phyloP scores from a whole-genome alignment of 176 grass and related monocot species.

The maize (Zea mays) region Zm-B73-REFERENCE-NAM-5.0 NC_050101.1:9899501-9900000 shows the following conservation, averaged over 20 bases:
- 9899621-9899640: slow-evolving; percentile 22
- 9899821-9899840: not conserved
- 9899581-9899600: slow-evolving; percentile 21
- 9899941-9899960: slow-evolving; percentile 88
- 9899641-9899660: slow-evolving; percentile 1
- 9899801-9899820: not conserved
- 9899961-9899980: slow-evolving; percentile 82
- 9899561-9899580: slow-evolving; percentile 7
- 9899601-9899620: slow-evolving; percentile 5
- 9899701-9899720: not conserved
- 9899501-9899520: slow-evolving; percentile 51
- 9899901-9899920: slow-evolving; percentile 63
- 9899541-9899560: slow-evolving; percentile 10
- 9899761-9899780: not conserved
- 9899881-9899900: slow-evolving; percentile 80
- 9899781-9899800: not conserved
- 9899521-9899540: slow-evolving; percentile 18
- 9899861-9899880: slow-evolving; percentile 24
- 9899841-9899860: slow-evolving; percentile 4
- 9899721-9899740: not conserved
- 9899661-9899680: not conserved
- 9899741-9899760: not conserved
- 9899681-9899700: not conserved
- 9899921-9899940: slow-evolving; percentile 80
- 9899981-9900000: slow-evolving; percentile 29